phyloP scores from a whole-genome alignment of 371 early-diverging fungal species.

The Globomyces sp. region DNA sequence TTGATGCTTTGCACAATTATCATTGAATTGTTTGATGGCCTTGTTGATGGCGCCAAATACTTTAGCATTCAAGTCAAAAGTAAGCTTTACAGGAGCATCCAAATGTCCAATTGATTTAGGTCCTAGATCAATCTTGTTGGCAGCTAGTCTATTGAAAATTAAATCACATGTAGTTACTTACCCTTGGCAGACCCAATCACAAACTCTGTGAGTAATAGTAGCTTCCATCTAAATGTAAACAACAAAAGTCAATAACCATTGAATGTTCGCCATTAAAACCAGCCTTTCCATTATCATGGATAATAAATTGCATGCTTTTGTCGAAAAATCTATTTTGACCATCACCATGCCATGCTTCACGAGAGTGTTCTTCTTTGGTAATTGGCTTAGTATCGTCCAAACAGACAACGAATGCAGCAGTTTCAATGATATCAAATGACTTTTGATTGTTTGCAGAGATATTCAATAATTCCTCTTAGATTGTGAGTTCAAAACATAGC shows the following conservation, averaged over 20 bases:
- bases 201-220: constrained; percentile 80
- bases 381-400: constrained; percentile 82
- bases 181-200: constrained; percentile 62
- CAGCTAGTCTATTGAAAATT: constrained; percentile 33
- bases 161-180: constrained; percentile 21
- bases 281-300: constrained; percentile 93
- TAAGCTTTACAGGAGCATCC: constrained; percentile 41
- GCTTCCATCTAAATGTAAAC: constrained; percentile 72
- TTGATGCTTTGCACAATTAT: constrained; percentile 71
- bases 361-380: constrained; percentile 70
- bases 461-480: constrained; percentile 57
- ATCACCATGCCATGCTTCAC: constrained; percentile 87
- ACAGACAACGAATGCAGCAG: constrained; percentile 80
- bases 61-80: constrained; percentile 62
- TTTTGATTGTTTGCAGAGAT: constrained; percentile 67
- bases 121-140: constrained; percentile 53
- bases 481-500: constrained; percentile 14
- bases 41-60: constrained; percentile 55
- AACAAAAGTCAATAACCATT: constrained; percentile 34
- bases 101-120: background rate
- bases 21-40: constrained; percentile 70
- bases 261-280: constrained; percentile 96
- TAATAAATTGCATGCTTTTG: constrained; percentile 89
- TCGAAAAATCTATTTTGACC: constrained; percentile 94
- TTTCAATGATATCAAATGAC: constrained; percentile 77